Evolutionary conservation across 108 stramenopile genomes (phyloP).

Genomic region (Chaetoceros tenuissimus): DNA sequence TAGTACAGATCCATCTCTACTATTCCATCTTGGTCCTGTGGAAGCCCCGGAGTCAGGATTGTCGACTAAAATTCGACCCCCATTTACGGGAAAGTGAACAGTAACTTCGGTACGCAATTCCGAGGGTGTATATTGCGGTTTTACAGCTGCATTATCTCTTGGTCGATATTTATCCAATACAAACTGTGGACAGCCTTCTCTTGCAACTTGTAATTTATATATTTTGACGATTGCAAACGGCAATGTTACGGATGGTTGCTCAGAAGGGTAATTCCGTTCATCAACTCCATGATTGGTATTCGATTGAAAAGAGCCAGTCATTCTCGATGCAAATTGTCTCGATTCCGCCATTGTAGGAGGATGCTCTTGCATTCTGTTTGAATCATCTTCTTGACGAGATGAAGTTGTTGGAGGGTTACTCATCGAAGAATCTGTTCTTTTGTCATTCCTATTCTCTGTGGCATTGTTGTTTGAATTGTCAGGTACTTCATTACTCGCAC

Average conservation of each 20-base stretch:
- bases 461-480: background rate
- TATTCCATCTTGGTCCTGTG: background rate
- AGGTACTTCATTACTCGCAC: background rate
- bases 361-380: slow-evolving; percentile 1
- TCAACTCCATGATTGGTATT: background rate
- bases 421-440: background rate
- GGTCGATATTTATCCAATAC: background rate
- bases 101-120: slow-evolving; percentile 50
- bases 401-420: slow-evolving; percentile 14
- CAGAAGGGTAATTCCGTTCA: background rate
- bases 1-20: background rate
- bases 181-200: background rate
- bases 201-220: slow-evolving; percentile 12
- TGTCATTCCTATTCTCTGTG: background rate
- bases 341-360: background rate
- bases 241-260: slow-evolving; percentile 12
- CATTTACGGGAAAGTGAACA: slow-evolving; percentile 49
- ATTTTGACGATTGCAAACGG: slow-evolving; percentile 30
- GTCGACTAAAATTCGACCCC: slow-evolving; percentile 47
- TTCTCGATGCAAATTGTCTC: background rate
- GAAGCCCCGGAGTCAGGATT: background rate
- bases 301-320: background rate
- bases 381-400: slow-evolving; percentile 12
- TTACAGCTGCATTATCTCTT: background rate
- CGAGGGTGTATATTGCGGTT: slow-evolving; percentile 7